These are phyloP conservation scores for Paecilomyces fulvus DNA, from an alignment of 2,329 filamentous ascomycete species.

Conservation along the genomic window DNA sequence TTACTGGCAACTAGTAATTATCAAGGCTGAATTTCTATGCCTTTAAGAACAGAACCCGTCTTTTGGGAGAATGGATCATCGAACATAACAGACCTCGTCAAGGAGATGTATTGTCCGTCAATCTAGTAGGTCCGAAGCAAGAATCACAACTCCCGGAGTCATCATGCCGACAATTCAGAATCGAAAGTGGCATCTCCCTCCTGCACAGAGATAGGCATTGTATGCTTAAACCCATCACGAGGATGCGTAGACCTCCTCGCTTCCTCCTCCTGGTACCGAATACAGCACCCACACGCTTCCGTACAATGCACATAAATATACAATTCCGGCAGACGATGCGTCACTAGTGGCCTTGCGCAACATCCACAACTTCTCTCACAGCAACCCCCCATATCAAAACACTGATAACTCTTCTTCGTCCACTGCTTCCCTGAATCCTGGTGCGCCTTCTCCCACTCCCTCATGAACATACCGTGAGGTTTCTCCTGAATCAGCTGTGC, in stretches of 20 bases:
- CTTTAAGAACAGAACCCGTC: no score
- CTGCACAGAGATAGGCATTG: neutral
- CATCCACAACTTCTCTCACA: neutral
- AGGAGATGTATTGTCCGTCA: neutral
- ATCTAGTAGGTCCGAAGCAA: neutral
- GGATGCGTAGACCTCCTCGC: neutral
- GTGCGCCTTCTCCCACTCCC: neutral
- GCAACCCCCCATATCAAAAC: neutral
- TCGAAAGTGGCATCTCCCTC: neutral
- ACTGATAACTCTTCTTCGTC: neutral
- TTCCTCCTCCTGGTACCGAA: neutral
- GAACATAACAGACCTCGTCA: neutral
- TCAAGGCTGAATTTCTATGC: no score
- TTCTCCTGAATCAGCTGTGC: neutral
- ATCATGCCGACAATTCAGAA: neutral
- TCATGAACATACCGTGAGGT: neutral
- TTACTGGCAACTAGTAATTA: no score
- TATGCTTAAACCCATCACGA: neutral
- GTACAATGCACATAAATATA: neutral
- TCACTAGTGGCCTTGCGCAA: neutral
- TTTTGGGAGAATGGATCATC: no score
- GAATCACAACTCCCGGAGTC: neutral
- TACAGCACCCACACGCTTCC: neutral
- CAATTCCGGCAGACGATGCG: neutral
- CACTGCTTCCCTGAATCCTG: neutral